Percentiles rank a stretch among this genome's conserved stretches.
These are phyloP conservation scores for Asparagopsis taxiformis DNA, from an alignment of 31 red algal genomes.

Conservation along the genomic window DNA sequence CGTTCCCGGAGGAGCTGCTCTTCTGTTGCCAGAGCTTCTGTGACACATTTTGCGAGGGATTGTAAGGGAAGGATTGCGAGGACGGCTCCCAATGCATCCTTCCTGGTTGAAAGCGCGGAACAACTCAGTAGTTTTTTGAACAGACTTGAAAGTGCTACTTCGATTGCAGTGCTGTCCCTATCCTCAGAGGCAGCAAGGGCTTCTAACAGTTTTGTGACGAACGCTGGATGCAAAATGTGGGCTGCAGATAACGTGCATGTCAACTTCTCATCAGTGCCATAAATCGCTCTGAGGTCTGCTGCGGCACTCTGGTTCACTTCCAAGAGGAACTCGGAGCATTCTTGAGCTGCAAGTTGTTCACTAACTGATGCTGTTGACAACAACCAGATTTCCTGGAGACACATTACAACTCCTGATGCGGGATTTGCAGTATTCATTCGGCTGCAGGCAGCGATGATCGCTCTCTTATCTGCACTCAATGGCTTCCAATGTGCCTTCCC, in stretches of 20 bases:
- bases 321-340: slow-evolving; percentile 5
- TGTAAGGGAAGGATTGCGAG: slow-evolving; percentile 32
- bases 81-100: slow-evolving; percentile 14
- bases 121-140: slow-evolving; percentile 12
- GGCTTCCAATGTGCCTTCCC: not conserved
- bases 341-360: not conserved
- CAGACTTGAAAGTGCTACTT: slow-evolving; percentile 7
- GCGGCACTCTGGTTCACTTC: slow-evolving; percentile 5
- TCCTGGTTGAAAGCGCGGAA: not conserved
- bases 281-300: slow-evolving; percentile 4
- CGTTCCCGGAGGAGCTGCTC: slow-evolving; percentile 4
- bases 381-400: not conserved
- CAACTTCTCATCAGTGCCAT: not conserved
- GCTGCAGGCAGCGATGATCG: slow-evolving; percentile 16
- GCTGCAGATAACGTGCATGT: slow-evolving; percentile 3
- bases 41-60: not conserved
- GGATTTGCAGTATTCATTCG: not conserved
- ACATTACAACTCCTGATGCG: not conserved
- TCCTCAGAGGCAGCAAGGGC: not conserved
- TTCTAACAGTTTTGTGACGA: slow-evolving; percentile 2
- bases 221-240: slow-evolving; percentile 2
- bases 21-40: not conserved
- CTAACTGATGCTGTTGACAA: not conserved
- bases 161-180: not conserved
- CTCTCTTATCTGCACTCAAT: not conserved